phyloP scores from a whole-genome alignment of 73 alveolate genomes.

The Tetrahymena elliotti region DNA sequence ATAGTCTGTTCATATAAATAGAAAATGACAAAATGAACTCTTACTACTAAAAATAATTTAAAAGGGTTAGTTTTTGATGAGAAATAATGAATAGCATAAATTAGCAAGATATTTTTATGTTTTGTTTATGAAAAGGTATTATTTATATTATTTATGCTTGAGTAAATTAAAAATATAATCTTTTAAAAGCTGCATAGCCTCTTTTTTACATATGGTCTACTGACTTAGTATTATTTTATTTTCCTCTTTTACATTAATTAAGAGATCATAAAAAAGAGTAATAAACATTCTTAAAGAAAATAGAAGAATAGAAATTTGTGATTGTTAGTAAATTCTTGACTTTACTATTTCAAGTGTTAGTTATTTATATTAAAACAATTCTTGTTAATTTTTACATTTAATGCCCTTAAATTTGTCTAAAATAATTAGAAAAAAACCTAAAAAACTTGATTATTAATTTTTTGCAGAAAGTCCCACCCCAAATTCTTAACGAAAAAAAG shows the following conservation, averaged over 20 bases:
- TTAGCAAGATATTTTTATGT: not conserved
- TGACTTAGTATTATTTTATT: not conserved
- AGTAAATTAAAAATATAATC: no score
- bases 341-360: no score
- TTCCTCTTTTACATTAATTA: no score
- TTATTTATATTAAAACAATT: not conserved
- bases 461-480: not conserved
- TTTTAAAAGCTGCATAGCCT: not conserved
- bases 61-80: no score
- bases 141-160: no score
- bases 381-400: not conserved
- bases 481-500: not conserved
- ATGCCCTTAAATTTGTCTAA: not conserved
- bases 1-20: no score
- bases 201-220: not conserved
- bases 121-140: not conserved
- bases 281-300: not conserved
- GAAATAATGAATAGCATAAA: no score
- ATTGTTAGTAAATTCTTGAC: no score
- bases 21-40: no score
- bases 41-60: no score
- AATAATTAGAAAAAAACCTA: not conserved
- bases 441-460: not conserved
- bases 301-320: not conserved
- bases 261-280: not conserved